Base-by-base conservation (phyloP, 2,329 filamentous ascomycete genomes). In the Epichloe bromicola region DNA sequence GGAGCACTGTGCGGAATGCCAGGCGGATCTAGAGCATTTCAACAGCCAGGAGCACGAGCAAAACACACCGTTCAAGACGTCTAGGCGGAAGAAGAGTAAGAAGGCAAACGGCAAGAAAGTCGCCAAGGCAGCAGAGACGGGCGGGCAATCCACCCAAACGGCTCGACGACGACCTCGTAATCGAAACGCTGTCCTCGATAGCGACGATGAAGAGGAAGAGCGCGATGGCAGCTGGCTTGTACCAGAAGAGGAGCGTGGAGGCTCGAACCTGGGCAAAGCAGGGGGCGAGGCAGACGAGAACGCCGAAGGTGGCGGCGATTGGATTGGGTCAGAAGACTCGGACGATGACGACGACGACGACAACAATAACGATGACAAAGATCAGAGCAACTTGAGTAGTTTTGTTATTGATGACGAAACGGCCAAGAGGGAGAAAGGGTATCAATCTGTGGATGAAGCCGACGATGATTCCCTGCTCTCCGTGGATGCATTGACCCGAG, bases 201-300 rank as follows among this genome's bases (percentile, higher is more conserved):
- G 83, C 57, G 82, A 85, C 54, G 79, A 85, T 51, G 78, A 83
- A 55, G 82, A 85, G 23, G 83, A 85, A 23, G 82, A 83, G 20
- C 81, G 76, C 5, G 81, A 86, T 52, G 87, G 80, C 12, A 85
- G 86, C 58, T 95, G 89, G 89, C 72, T 95, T 41, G 86, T 90
- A 3, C 76, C 81, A 0, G 82, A 85, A 52, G 74, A 78, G 10
- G 74, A 93, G 60, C 81, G 77, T 43, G 73, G 75, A 0, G 62
- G 73, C 1, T 62, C 82, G 4, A 71, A 73, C n/a, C 73, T 90
- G 15, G 87, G 86, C 46, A 85, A 83, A 62, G 85, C 86, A 43
- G 88, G 88, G n/a, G 88, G 86, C 4, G 79, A 80, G n/a, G 85
- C 88, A 49, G 88, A 95, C 55, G 88, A 95, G 65, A 80, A 95